These are phyloP conservation scores for Thielaviopsis euricoi DNA, from an alignment of 2,329 filamentous ascomycete genomes.

Conservation along the genomic window DNA sequence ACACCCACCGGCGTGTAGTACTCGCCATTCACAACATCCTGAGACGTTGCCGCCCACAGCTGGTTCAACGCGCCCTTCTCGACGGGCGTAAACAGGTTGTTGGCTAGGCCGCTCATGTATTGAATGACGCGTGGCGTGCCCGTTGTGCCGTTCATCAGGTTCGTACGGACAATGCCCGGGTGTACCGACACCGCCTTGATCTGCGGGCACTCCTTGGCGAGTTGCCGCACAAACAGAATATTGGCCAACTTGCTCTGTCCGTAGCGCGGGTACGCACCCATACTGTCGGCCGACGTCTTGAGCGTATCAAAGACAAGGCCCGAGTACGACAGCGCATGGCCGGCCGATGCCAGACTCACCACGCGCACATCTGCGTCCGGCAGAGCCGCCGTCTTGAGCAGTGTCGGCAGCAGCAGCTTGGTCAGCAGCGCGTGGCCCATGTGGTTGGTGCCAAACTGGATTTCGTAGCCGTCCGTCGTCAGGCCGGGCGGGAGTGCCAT, in stretches of 20 bases:
- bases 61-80: slow-evolving; percentile 24
- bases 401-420: slow-evolving; percentile 23
- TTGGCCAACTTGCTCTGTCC: slow-evolving; percentile 20
- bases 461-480: slow-evolving; percentile 25
- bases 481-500: slow-evolving; percentile 21
- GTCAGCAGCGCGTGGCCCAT: slow-evolving; percentile 30
- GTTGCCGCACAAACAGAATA: slow-evolving; percentile 17
- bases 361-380: slow-evolving; percentile 17
- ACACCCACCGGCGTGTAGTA: slow-evolving; percentile 21
- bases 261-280: slow-evolving; percentile 16
- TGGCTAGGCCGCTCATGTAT: slow-evolving; percentile 11
- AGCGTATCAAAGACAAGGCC: slow-evolving; percentile 19
- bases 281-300: slow-evolving; percentile 14
- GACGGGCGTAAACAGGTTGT: slow-evolving; percentile 14
- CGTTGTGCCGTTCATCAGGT: slow-evolving; percentile 14
- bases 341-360: slow-evolving; percentile 17
- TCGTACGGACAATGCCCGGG: slow-evolving; percentile 18
- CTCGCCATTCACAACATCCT: slow-evolving; percentile 19
- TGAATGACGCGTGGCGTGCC: slow-evolving; percentile 8
- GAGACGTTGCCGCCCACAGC: slow-evolving; percentile 25
- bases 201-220: slow-evolving; percentile 15
- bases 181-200: slow-evolving; percentile 17
- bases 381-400: slow-evolving; percentile 17
- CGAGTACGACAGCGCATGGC: slow-evolving; percentile 14
- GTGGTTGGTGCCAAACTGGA: slow-evolving; percentile 29